phyloP scores from a whole-genome alignment of 169 alveolate genomes.

The Babesia divergens region DNA sequence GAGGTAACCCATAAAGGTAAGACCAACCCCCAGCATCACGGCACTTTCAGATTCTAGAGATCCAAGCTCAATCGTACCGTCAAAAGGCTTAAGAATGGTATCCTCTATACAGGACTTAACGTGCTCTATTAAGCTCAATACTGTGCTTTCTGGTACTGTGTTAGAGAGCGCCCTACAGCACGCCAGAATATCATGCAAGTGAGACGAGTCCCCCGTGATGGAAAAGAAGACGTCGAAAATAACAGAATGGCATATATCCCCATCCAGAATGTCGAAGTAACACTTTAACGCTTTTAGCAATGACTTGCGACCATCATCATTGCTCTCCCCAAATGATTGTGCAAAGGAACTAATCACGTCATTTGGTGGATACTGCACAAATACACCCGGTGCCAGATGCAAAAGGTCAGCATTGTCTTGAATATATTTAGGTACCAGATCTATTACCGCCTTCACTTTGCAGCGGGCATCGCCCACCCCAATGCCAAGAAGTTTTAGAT shows the following conservation, averaged over 20 bases:
- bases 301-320: neutral
- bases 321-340: neutral
- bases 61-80: neutral
- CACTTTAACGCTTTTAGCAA: neutral
- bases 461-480: neutral
- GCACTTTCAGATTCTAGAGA: neutral
- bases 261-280: neutral
- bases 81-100: neutral
- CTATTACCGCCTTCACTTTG: neutral
- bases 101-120: neutral
- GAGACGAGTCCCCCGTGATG: neutral
- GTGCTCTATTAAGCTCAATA: neutral
- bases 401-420: neutral
- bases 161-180: slow-evolving; percentile 12
- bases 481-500: slow-evolving; percentile 6
- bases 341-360: slow-evolving; percentile 9
- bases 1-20: slow-evolving; percentile 1
- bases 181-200: neutral
- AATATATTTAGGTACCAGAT: slow-evolving; percentile 2
- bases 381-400: slow-evolving; percentile 9
- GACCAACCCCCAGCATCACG: neutral
- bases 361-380: neutral
- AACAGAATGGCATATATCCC: neutral
- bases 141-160: neutral
- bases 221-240: neutral